Percentiles rank a stretch among this genome's conserved stretches.
Evolutionary conservation across 345 rosid genomes (phyloP).

Genomic region (Aurinia saxatilis): DNA sequence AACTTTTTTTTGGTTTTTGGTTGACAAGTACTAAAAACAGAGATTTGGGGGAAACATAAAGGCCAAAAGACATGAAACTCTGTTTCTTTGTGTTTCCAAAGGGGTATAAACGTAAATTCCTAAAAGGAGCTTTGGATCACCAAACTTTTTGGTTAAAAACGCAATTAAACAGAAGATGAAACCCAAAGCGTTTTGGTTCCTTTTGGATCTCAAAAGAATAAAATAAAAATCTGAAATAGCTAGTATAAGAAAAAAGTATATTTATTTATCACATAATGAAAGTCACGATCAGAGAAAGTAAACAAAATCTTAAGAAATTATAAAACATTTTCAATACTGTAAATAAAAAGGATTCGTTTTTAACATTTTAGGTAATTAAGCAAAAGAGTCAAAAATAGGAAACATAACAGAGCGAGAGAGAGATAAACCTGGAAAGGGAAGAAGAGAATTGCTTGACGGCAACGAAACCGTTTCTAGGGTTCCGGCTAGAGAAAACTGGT

Average conservation of each 20-base stretch:
- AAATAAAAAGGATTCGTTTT: not conserved
- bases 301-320: slow-evolving; percentile 1
- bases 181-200: not conserved
- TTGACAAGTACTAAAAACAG: not conserved
- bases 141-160: slow-evolving; percentile 1
- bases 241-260: not conserved
- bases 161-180: slow-evolving; percentile 12
- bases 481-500: slow-evolving; percentile 13
- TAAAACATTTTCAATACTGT: not conserved
- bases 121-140: slow-evolving; percentile 11
- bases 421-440: slow-evolving; percentile 39
- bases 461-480: slow-evolving; percentile 34
- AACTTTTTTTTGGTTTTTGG: too few species aligned
- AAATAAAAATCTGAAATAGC: not conserved
- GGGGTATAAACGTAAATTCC: slow-evolving; percentile 23
- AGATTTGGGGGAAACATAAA: not conserved
- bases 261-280: slow-evolving; percentile 2
- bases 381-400: not conserved
- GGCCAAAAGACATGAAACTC: slow-evolving; percentile 6
- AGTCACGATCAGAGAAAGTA: slow-evolving; percentile 8
- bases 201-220: not conserved
- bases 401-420: not conserved
- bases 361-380: not conserved
- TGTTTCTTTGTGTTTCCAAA: not conserved
- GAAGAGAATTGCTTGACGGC: slow-evolving; percentile 26